Base-by-base conservation (phyloP, 2,329 filamentous ascomycete species). In the Keithomyces neogunnii region DNA sequence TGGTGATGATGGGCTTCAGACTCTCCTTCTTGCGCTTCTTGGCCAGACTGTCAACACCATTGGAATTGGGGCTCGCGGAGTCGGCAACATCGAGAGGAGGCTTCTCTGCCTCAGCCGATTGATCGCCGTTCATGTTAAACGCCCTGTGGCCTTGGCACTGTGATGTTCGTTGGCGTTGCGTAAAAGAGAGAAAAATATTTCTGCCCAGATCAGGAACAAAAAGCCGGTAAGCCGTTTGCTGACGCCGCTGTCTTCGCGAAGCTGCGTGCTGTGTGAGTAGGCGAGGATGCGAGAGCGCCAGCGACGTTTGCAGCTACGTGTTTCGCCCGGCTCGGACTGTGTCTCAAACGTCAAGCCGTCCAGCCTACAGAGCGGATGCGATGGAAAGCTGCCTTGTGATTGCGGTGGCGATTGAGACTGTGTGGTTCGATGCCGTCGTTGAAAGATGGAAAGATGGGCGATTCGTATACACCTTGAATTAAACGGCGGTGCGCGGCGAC, bases 21-120 rank as follows among this genome's bases (percentile, higher is more conserved):
- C 77, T 78, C 42, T 85, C 82, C 76, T 89, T 89, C 74, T 85
- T 84, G 63, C 84, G 78, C 76, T 89, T 89, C 76, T 87, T 88
- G 28, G 63, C 62, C 29, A 57, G 53, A n/a, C 62, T 55, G 48
- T 59, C 64, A 49, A 57, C 60, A 50, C 63, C 62, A 53, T 69
- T 68, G 50, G 62, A 53, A 48, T 51, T 56, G 52, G 54, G 50
- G 48, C 35, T 31, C 19, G 19, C 19, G 19, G 19, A 19, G 29
- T 45, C 45, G 30, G 48, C 49, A 26, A 53, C 57, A 38, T 52
- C 50, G 11, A 45, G 35, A 32, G 47, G 32, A 4, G 60, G 60
- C 58, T 67, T 64, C 56, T 68, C 64, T 47, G 60, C 55, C 49
- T 65, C 63, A 35, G 60, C 56, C 50, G 64, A 55, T 57, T 68